Evolutionary conservation across 179 eudicot genomes (phyloP), one percentile per base, ranked within the genome.

Genomic region (Beta corolliflora): DNA sequence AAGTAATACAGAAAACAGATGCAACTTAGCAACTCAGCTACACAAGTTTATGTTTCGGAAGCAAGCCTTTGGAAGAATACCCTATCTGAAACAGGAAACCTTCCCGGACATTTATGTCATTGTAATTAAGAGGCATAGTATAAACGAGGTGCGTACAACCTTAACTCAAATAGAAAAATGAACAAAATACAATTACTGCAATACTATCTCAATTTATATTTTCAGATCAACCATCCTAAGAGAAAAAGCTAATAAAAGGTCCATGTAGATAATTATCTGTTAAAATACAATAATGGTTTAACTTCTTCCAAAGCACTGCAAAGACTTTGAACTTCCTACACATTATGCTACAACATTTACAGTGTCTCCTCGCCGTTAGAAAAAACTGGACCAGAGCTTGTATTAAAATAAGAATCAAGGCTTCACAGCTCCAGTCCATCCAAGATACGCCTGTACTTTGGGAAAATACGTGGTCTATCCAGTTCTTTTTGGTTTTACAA

Each of bases 1-100:
- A 29, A 53, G 73, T 54, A 67, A 65, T 50, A 58, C 55, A 50
- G 73, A 66, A 77, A 23, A 52, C 23, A 52, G 29, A 67, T 53
- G 50, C 58, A 36, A 48, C 7, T 46, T 48, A n/a, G 13, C 36
- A 23, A 59, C 76, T 46, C 29, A 50, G 59, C 9, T 48, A 52
- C 50, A 5, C 10, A 71, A 5, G 41, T 36, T 36, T 36, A 36
- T 36, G 41, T 36, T 2, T 36, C 41, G 41, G 41, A 36, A 36
- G 41, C 41, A 36, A 36, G 41, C 41, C 41, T 36, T 36, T 36
- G 41, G 41, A 36, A 1, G 41, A 2, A 36, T 36, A 36, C 41
- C 41, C 41, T 36, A 36, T 36, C 41, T 36, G 3, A 41, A 65
- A 25, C 70, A 65, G 44, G 16, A 65, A 65, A 65, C 70, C 45